phyloP scores from a whole-genome alignment of 345 rosid species.

The Turnera subulata region DNA sequence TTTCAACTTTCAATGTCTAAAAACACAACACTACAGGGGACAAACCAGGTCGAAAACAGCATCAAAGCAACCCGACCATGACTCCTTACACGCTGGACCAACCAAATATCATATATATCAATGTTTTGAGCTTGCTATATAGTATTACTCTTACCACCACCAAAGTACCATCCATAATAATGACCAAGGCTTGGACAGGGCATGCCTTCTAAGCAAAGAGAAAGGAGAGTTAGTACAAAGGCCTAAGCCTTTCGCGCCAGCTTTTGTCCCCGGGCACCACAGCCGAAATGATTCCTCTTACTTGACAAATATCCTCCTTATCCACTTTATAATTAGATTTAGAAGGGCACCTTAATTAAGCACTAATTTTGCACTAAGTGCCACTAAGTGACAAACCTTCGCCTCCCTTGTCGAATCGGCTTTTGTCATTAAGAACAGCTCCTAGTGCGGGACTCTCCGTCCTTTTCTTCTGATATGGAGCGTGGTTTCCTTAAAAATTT shows the following conservation, averaged over 20 bases:
- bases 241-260: constrained; percentile 19
- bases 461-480: too few relatives aligned
- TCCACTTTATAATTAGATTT: neutral
- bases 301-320: neutral
- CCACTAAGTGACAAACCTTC: too few relatives aligned
- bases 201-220: constrained; percentile 44
- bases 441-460: too few relatives aligned
- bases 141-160: too few relatives aligned
- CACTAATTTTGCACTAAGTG: neutral
- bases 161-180: constrained; percentile 2
- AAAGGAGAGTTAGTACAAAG: constrained; percentile 3
- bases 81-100: too few relatives aligned
- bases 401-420: too few relatives aligned
- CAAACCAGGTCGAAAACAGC: too few relatives aligned
- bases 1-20: too few relatives aligned
- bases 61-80: too few relatives aligned
- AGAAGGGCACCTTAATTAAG: neutral
- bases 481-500: too few relatives aligned
- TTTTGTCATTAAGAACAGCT: too few relatives aligned
- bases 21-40: too few relatives aligned
- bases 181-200: constrained; percentile 21
- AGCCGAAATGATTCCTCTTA: constrained; percentile 25
- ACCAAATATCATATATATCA: neutral
- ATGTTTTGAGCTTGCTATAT: neutral
- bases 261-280: constrained; percentile 32